Percentiles rank a stretch among this genome's conserved stretches.
These are phyloP conservation scores for Alternaria infectoria DNA, from an alignment of 2,329 filamentous ascomycete genomes.

Conservation along the genomic window DNA sequence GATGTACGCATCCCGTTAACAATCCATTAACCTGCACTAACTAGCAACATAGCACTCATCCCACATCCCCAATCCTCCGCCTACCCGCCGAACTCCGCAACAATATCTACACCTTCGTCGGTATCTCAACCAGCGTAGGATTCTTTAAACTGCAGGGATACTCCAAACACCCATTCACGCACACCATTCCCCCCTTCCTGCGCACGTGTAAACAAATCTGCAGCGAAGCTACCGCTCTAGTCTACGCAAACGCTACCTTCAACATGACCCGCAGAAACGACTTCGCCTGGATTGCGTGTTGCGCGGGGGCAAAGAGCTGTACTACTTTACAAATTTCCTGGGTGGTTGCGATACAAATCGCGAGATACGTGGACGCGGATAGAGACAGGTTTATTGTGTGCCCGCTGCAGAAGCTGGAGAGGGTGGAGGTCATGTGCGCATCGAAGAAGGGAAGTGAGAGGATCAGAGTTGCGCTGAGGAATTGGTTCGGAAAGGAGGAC, in stretches of 20 bases:
- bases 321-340: not conserved
- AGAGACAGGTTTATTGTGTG: not conserved
- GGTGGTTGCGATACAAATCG: fast-evolving
- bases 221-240: not conserved
- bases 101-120: not conserved
- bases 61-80: not conserved
- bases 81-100: not conserved
- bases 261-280: not conserved
- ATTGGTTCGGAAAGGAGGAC: not conserved
- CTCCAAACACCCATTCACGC: not conserved
- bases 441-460: not conserved
- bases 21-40: not conserved
- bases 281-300: not conserved
- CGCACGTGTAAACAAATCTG: not conserved
- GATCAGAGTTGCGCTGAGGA: not conserved
- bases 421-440: not conserved
- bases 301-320: not conserved
- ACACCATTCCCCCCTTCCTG: not conserved
- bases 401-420: not conserved
- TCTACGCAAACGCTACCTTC: not conserved
- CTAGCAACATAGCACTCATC: not conserved
- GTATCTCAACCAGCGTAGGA: not conserved
- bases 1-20: not conserved
- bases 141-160: too few relatives aligned
- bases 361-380: fast-evolving